Percentiles rank a stretch among this genome's conserved stretches.
phyloP scores from a whole-genome alignment of 2,329 filamentous ascomycete species.

The Phaeosphaeriaceae sp. region DNA sequence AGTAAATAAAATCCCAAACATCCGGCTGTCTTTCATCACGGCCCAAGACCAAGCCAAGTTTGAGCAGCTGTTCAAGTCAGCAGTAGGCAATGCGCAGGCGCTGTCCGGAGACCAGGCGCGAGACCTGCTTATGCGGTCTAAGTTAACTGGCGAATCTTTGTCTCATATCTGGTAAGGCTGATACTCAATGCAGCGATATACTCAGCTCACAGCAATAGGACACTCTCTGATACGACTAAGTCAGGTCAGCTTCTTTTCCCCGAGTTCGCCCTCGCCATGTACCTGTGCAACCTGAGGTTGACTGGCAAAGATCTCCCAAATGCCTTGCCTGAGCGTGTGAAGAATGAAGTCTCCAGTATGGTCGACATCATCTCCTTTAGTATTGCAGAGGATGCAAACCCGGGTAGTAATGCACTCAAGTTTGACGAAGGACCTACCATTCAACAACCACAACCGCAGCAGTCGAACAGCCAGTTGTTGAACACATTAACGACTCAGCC shows the following conservation, averaged over 20 bases:
- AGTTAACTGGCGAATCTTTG: conserved; percentile 83
- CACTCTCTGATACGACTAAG: conserved; percentile 91
- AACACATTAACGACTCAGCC: conserved; percentile 61
- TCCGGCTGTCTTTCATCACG: conserved; percentile 93
- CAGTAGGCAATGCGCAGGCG: conserved; percentile 81
- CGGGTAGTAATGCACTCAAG: conserved; percentile 70
- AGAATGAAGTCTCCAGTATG: conserved; percentile 99
- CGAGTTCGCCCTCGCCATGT: conserved; percentile 98
- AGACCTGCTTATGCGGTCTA: conserved; percentile 86
- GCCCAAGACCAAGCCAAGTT: conserved; percentile 95
- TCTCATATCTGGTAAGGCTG: conserved; percentile 84
- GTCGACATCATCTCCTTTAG: conserved; percentile 99
- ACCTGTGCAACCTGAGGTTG: conserved; percentile 92
- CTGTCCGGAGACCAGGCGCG: conserved; percentile 91
- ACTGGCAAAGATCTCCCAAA: conserved; percentile 82
- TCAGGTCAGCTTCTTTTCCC: conserved; percentile 96
- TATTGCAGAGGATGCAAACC: conserved; percentile 75
- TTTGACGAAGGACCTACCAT: conserved; percentile 66
- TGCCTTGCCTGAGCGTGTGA: conserved; percentile 79
- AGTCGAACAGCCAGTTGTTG: conserved; percentile 70
- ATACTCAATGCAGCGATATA: conserved; percentile 10
- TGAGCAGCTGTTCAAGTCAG: conserved; percentile 95
- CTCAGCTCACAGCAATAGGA: conserved; percentile 61
- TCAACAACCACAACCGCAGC: conserved; percentile 64
- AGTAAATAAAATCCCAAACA: conserved; percentile 84